Percentiles rank a stretch among this genome's conserved stretches.
These are phyloP conservation scores for Aspergillus kassunensis DNA, from an alignment of 495 filamentous ascomycete genomes.

Conservation along the genomic window DNA sequence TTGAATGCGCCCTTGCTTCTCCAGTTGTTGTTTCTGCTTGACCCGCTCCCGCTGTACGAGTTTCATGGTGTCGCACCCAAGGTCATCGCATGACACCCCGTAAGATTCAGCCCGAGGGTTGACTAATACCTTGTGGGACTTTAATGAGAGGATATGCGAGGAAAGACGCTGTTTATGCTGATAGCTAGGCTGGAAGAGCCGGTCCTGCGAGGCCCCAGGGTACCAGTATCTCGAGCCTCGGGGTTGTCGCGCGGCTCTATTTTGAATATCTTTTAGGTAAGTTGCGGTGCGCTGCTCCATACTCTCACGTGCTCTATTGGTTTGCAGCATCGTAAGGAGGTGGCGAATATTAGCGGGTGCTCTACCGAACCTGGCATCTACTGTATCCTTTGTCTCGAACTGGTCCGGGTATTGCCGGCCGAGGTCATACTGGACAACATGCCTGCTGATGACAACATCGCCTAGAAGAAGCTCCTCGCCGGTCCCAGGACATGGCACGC, in stretches of 20 bases:
- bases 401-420: slow-evolving; percentile 25
- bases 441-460: slow-evolving; percentile 40
- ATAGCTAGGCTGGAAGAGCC: slow-evolving; percentile 18
- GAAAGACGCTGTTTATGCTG: slow-evolving; percentile 14
- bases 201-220: slow-evolving; percentile 2
- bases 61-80: slow-evolving; percentile 1
- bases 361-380: slow-evolving; percentile 21
- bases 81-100: slow-evolving; percentile 7
- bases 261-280: not conserved
- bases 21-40: not conserved
- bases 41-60: slow-evolving; percentile 4
- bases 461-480: slow-evolving; percentile 30
- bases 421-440: slow-evolving; percentile 31
- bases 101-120: not conserved
- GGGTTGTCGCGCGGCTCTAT: not conserved
- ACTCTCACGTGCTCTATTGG: not conserved
- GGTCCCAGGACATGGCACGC: slow-evolving; percentile 12
- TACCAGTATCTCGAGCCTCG: not conserved
- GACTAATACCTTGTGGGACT: not conserved
- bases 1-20: slow-evolving; percentile 4
- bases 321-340: slow-evolving; percentile 13
- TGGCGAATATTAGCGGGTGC: slow-evolving; percentile 25
- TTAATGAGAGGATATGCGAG: not conserved
- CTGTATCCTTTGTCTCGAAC: slow-evolving; percentile 18
- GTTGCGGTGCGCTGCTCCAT: not conserved